phyloP scores from a whole-genome alignment of 192 early-diverging fungal species.

The Linnemannia exigua region DNA sequence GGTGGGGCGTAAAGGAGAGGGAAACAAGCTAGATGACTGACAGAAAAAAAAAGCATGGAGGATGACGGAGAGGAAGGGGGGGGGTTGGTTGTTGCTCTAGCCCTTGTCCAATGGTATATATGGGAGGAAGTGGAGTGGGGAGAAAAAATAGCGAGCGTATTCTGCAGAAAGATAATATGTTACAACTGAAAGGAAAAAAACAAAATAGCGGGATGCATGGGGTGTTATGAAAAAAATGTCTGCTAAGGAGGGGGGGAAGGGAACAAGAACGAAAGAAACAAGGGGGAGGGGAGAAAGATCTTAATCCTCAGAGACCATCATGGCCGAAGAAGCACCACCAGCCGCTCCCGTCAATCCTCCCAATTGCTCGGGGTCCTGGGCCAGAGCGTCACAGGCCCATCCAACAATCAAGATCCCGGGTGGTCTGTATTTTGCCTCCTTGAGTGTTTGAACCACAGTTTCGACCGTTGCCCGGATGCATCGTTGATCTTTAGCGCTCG shows the following conservation, averaged over 20 bases:
- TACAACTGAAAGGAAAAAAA: background rate
- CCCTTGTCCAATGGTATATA: background rate
- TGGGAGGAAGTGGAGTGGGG: background rate
- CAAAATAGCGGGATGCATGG: conserved; percentile 1
- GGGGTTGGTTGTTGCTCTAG: background rate
- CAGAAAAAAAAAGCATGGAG: no score
- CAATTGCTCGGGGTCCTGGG: conserved; percentile 19
- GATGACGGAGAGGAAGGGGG: no score
- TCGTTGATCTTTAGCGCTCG: conserved; percentile 82
- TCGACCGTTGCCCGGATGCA: conserved; percentile 77
- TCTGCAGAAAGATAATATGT: background rate
- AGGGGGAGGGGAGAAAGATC: no score
- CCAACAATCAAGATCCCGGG: conserved; percentile 90
- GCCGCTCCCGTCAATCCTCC: background rate
- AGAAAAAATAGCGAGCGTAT: background rate
- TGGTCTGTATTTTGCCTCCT: conserved; percentile 74
- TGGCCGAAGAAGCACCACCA: no score
- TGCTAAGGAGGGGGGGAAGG: background rate
- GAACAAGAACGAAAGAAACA: background rate
- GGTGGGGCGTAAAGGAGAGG: no score
- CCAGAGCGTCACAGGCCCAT: conserved; percentile 54
- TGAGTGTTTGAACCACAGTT: conserved; percentile 75
- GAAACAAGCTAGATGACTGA: no score
- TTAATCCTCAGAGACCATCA: background rate
- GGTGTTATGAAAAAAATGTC: background rate